These are phyloP conservation scores for Fusarium decemcellulare DNA, from an alignment of 2,329 filamentous ascomycete genomes.

Conservation along the genomic window DNA sequence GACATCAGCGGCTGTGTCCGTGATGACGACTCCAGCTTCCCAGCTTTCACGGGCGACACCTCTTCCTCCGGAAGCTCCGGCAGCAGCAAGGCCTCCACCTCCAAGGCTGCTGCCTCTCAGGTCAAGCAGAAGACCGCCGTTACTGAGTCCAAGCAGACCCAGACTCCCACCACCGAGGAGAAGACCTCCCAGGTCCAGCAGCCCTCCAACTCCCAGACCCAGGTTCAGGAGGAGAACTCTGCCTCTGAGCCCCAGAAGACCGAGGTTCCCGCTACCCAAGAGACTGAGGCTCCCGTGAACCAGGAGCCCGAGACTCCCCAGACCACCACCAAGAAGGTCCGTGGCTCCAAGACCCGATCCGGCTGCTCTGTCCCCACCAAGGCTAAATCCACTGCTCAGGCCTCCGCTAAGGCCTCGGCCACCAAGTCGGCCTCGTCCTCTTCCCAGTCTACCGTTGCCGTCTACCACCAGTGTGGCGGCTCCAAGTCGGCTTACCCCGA, in stretches of 20 bases:
- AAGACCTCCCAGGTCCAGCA: slow-evolving; percentile 23
- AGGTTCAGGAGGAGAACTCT: slow-evolving; percentile 7
- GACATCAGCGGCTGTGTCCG: slow-evolving; percentile 55
- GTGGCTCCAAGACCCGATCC: slow-evolving; percentile 28
- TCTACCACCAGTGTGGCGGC: slow-evolving; percentile 42
- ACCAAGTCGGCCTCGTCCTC: slow-evolving; percentile 2
- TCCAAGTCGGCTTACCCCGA: slow-evolving; percentile 39
- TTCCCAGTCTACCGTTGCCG: slow-evolving; percentile 29
- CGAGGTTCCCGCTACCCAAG: slow-evolving; percentile 9
- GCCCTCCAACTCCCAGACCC: slow-evolving; percentile 8
- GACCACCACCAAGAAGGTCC: slow-evolving; percentile 24
- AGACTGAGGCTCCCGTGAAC: slow-evolving; percentile 8
- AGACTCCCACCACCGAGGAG: slow-evolving; percentile 23
- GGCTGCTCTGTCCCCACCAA: slow-evolving; percentile 31
- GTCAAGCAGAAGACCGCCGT: slow-evolving; percentile 7
- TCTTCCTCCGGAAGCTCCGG: slow-evolving; percentile 17
- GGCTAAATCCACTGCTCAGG: slow-evolving; percentile 25
- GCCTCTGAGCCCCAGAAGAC: slow-evolving; percentile 13
- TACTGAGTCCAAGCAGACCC: slow-evolving; percentile 21
- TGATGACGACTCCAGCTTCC: slow-evolving; percentile 49
- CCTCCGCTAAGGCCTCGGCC: slow-evolving; percentile 7
- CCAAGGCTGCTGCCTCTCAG: slow-evolving; percentile 10
- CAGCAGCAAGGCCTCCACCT: slow-evolving; percentile 12
- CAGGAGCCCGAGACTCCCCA: slow-evolving; percentile 18
- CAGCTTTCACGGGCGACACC: slow-evolving; percentile 37